Conservation (phyloP, 345 rosid genomes). For the Pistacia integerrima region DNA sequence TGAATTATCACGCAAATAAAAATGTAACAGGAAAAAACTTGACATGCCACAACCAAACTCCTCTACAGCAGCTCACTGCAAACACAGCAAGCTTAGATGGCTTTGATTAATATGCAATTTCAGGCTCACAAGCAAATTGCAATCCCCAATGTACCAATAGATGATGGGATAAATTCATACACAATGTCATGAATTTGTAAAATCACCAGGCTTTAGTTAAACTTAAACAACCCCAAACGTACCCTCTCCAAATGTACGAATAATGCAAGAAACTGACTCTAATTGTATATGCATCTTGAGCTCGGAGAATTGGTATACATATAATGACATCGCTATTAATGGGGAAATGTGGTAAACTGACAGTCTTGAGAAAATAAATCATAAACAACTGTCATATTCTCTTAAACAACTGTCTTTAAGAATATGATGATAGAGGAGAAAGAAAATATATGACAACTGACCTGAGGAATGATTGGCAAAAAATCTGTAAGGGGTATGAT, state of each 20-base stretch:
- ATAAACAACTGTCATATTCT: background rate
- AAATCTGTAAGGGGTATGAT: slow-evolving; percentile 88
- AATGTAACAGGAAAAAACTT: background rate
- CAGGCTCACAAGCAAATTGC: background rate
- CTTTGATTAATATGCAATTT: background rate
- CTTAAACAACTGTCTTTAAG: background rate
- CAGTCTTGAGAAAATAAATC: background rate
- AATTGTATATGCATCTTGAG: background rate
- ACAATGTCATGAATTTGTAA: background rate
- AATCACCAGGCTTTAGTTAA: background rate
- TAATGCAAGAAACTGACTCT: background rate
- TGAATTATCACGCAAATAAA: background rate
- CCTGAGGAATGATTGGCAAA: slow-evolving; percentile 94
- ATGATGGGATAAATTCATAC: background rate
- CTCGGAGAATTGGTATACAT: background rate
- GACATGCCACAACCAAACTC: background rate
- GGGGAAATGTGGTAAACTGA: background rate
- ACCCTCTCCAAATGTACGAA: background rate
- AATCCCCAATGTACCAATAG: background rate
- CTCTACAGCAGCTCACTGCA: background rate
- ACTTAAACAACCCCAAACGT: background rate
- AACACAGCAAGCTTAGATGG: background rate
- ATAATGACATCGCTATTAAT: background rate
- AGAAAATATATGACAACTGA: slow-evolving; percentile 32
- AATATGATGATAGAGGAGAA: background rate